phyloP scores from a whole-genome alignment of 768 basidiomycete genomes.

The Sutorius australiensis region DNA sequence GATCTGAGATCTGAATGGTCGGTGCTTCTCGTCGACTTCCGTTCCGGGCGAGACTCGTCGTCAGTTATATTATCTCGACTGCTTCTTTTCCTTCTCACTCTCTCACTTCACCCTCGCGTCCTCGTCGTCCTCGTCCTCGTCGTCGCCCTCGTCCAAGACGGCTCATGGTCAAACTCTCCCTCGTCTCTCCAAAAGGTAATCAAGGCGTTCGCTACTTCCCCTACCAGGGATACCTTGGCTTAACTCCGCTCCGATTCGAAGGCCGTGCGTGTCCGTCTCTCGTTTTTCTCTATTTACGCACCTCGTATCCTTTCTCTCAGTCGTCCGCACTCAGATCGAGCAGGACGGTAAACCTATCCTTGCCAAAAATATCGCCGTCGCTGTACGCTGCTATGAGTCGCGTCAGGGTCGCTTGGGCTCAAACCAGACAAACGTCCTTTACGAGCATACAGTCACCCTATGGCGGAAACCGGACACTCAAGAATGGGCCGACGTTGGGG shows the following conservation, averaged over 20 bases:
- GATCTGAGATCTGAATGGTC: slow-evolving; percentile 29
- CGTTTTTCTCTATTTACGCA: not conserved
- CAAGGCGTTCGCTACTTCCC: slow-evolving; percentile 70
- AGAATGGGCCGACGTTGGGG: slow-evolving; percentile 58
- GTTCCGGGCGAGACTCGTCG: slow-evolving; percentile 18
- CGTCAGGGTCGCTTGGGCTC: slow-evolving; percentile 59
- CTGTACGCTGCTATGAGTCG: slow-evolving; percentile 82
- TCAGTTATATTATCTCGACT: slow-evolving; percentile 33
- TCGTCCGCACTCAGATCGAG: slow-evolving; percentile 69
- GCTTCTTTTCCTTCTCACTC: slow-evolving; percentile 29
- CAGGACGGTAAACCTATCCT: slow-evolving; percentile 64
- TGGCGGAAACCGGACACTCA: slow-evolving; percentile 63
- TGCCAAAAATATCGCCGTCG: slow-evolving; percentile 63
- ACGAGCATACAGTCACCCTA: slow-evolving; percentile 60
- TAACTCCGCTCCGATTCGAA: slow-evolving; percentile 76
- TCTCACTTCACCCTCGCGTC: slow-evolving; percentile 6
- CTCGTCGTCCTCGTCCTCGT: slow-evolving; percentile 16
- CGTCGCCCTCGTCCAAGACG: slow-evolving; percentile 18
- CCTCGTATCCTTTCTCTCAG: slow-evolving; percentile 32
- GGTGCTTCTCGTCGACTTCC: slow-evolving; percentile 33
- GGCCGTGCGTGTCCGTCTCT: slow-evolving; percentile 48
- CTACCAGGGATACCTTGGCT: slow-evolving; percentile 70
- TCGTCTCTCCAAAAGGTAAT: slow-evolving; percentile 69
- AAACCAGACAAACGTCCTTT: slow-evolving; percentile 60
- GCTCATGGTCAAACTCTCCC: slow-evolving; percentile 64